phyloP scores from a whole-genome alignment of 129 eudicot species.

The Heracleum sosnowskyi region DNA sequence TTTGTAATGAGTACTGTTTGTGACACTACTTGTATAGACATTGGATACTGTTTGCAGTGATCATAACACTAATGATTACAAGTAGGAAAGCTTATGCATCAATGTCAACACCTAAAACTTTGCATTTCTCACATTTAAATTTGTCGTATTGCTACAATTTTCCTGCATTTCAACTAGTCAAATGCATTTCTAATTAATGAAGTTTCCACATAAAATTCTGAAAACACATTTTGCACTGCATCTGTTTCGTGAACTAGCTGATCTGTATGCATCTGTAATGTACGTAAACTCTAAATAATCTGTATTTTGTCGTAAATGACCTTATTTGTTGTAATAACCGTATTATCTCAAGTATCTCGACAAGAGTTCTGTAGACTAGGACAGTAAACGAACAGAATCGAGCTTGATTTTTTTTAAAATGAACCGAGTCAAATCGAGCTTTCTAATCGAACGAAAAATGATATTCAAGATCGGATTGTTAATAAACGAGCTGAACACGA shows the following conservation, averaged over 20 bases:
- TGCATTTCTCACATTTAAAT: background rate
- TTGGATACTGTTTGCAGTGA: conserved; percentile 2
- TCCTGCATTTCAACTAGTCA: background rate
- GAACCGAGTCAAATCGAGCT: too few species aligned
- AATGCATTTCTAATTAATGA: too few species aligned
- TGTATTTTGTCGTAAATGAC: too few species aligned
- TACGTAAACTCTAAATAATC: background rate
- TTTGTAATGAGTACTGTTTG: background rate
- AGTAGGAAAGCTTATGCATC: conserved; percentile 1
- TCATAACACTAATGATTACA: background rate
- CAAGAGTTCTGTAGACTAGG: too few species aligned
- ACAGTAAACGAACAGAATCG: too few species aligned
- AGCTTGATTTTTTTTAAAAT: too few species aligned
- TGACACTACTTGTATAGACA: background rate
- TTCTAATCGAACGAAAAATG: too few species aligned
- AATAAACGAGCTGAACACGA: too few species aligned
- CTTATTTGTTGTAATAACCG: background rate
- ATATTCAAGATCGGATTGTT: too few species aligned
- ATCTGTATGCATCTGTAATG: background rate
- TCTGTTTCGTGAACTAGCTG: background rate
- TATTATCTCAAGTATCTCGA: too few species aligned
- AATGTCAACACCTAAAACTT: conserved; percentile 1
- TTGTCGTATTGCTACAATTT: background rate
- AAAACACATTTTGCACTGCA: background rate
- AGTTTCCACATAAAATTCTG: background rate